Evolutionary conservation across 192 early-diverging fungal genomes (phyloP), one percentile per base, ranked within the genome.

Genomic region (Phycomyces blakesleeanus): DNA sequence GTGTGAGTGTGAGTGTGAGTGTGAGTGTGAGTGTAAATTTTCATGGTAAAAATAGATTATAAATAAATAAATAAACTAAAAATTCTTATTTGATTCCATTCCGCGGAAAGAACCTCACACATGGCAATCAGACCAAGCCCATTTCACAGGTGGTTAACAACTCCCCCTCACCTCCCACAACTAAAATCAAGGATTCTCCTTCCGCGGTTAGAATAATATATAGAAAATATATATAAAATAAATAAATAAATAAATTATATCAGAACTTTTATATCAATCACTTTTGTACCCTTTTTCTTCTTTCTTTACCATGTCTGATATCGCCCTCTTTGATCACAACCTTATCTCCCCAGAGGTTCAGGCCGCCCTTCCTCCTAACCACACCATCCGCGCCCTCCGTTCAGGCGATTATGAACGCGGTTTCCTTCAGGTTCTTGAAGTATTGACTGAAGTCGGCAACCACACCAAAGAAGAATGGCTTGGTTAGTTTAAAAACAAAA

Each of bases 321-420:
- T 67, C n/a, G 21, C 65, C 15, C 78, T 93, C 24, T 93, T 93
- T 68, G 75, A 83, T 59, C 67, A 72, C 5, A 68, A 71, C 38
- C 71, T 89, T 29, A 89, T 93, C 59, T 91, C 87, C 10, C 81
- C 82, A 22, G 78, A 86, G 60, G 86, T 93, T 7, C 85, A 82
- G 54, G 76, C 76, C 0, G 51, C 59, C 4, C 75, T 93, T 37
- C 85, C 85, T 29, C 52, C 75, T 9, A 89, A 89, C 1, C 89
- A 90, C 66, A 76, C 75, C 3, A 59, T 94, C 42, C 72, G 92
- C 18, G 87, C 92, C 15, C 75, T 94, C 7, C 67, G 76, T 40
- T 56, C 69, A 8, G 72, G 70, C 18, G 92, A 94, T 62, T 92
- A 90, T 76, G 89, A 92, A 62, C 86, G 87, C 44, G 90, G 89